Percentiles rank a stretch among this genome's conserved stretches.
Conservation (phyloP, 371 early-diverging fungal species). For the Apophysomyces variabilis region DNA sequence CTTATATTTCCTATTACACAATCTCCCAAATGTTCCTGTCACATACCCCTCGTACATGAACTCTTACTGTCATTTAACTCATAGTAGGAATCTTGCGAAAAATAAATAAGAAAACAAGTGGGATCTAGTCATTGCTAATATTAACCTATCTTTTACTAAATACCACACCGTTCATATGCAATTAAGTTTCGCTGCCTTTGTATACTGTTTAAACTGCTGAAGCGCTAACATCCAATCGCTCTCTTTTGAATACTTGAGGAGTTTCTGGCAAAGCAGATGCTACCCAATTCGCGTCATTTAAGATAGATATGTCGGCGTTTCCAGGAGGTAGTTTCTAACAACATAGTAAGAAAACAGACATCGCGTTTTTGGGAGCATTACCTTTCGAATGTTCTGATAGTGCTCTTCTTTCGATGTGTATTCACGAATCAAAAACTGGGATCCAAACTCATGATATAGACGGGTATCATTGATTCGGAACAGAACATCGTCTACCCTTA, state of each 20-base stretch:
- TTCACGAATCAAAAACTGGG: constrained; percentile 70
- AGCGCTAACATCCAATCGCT: not conserved
- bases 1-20: no score
- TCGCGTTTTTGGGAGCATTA: constrained; percentile 26
- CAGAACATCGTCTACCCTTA: constrained; percentile 93
- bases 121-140: no score
- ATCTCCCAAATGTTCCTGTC: no score
- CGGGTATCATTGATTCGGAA: constrained; percentile 90
- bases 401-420: constrained; percentile 68
- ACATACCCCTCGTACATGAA: no score
- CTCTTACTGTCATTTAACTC: no score
- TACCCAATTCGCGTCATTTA: constrained; percentile 82
- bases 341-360: not conserved
- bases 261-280: constrained; percentile 53
- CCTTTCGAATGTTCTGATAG: constrained; percentile 60
- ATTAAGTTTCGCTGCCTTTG: no score
- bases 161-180: no score
- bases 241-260: constrained; percentile 5
- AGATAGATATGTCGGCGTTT: constrained; percentile 65
- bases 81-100: no score
- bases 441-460: constrained; percentile 84
- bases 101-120: no score
- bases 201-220: no score
- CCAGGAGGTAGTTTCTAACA: constrained; percentile 27
- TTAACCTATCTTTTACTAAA: no score